Percentiles rank a stretch among this genome's conserved stretches.
phyloP scores from a whole-genome alignment of 1,284 basidiomycete genomes.

The Tilletia indica region DNA sequence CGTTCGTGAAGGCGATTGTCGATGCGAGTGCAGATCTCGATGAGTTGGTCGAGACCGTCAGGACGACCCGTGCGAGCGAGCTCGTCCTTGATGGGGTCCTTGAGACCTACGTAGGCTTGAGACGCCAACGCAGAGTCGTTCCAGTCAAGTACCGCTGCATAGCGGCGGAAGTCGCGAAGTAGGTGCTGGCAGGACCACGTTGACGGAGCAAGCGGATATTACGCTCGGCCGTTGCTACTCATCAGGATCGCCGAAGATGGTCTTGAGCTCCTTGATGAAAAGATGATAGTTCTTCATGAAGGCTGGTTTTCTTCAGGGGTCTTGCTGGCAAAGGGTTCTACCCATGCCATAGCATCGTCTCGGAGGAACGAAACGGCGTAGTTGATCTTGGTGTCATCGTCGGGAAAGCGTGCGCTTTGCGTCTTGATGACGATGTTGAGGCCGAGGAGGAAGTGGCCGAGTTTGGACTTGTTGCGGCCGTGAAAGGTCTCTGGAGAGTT shows the following conservation, averaged over 20 bases:
- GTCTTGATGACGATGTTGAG: slow-evolving; percentile 5
- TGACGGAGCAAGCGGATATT: background rate
- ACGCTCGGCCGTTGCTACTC: background rate
- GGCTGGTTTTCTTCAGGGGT: background rate
- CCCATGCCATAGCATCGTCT: slow-evolving; percentile 9
- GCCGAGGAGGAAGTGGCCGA: slow-evolving; percentile 11
- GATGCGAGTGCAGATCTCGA: slow-evolving; percentile 3
- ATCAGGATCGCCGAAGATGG: slow-evolving; percentile 3
- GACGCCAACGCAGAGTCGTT: slow-evolving; percentile 1
- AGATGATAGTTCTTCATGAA: background rate
- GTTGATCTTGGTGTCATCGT: background rate
- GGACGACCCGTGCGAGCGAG: slow-evolving; percentile 2
- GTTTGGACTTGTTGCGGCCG: slow-evolving; percentile 11
- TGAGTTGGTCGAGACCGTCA: background rate
- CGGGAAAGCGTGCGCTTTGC: background rate
- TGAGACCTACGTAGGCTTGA: slow-evolving; percentile 3
- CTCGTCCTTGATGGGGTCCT: slow-evolving; percentile 12
- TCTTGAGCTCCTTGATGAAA: slow-evolving; percentile 11
- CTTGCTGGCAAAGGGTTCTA: slow-evolving; percentile 3
- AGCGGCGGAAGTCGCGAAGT: slow-evolving; percentile 16
- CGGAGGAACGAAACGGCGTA: slow-evolving; percentile 10
- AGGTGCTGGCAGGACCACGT: background rate
- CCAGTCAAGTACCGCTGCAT: slow-evolving; percentile 5
- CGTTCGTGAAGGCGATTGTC: slow-evolving; percentile 14
- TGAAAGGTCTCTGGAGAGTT: background rate